Percentiles rank a stretch among this genome's conserved stretches.
phyloP scores from a whole-genome alignment of 108 stramenopile genomes.

The Asterionellopsis glacialis region DNA sequence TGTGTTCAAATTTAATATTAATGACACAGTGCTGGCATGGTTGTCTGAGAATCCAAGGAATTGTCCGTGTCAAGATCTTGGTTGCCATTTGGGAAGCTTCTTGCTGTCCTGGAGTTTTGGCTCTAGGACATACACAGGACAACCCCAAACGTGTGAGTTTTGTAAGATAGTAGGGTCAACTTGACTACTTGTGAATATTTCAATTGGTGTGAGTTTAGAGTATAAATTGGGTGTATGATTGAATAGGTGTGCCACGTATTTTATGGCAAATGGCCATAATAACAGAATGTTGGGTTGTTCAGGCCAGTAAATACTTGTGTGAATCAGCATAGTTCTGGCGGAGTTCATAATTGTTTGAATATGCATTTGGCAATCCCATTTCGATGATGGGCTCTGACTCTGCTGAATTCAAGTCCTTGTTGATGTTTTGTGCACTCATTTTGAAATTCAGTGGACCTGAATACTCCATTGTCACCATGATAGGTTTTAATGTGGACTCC shows the following conservation, averaged over 20 bases:
- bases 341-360: constrained; percentile 19
- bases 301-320: no score
- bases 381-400: constrained; percentile 17
- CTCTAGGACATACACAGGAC: constrained; percentile 35
- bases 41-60: no score
- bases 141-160: constrained; percentile 17
- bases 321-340: no score
- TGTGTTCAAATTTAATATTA: no score
- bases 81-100: no score
- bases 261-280: constrained; percentile 45
- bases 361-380: constrained; percentile 16
- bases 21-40: no score
- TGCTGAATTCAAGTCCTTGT: constrained; percentile 1
- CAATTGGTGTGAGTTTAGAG: no score
- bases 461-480: constrained; percentile 4
- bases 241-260: constrained; percentile 29
- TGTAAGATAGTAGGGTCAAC: constrained; percentile 6
- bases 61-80: no score
- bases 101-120: no score
- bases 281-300: no score
- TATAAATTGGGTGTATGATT: background rate
- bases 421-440: constrained; percentile 1
- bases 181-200: no score
- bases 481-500: background rate
- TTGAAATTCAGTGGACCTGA: background rate